phyloP scores from a whole-genome alignment of 805 yeast species.

The Candida morakotiae region DNA sequence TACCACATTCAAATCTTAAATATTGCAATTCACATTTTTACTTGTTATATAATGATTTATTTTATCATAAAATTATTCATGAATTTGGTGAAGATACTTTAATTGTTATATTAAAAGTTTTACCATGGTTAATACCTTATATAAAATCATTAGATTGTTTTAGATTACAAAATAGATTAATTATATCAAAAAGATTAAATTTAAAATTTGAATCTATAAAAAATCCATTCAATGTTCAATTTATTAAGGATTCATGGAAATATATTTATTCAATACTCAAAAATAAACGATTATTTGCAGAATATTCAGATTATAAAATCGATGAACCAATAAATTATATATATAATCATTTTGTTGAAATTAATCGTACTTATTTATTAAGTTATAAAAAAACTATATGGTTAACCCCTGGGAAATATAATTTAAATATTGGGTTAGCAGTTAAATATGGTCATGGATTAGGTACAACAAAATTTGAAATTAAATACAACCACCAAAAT shows the following conservation, averaged over 20 bases:
- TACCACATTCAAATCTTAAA: conserved; percentile 32
- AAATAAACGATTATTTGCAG: conserved; percentile 52
- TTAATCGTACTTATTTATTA: conserved; percentile 46
- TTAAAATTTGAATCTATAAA: conserved; percentile 23
- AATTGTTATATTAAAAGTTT: conserved; percentile 26
- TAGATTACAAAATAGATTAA: conserved; percentile 21
- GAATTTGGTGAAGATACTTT: conserved; percentile 36
- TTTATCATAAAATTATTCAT: conserved; percentile 33
- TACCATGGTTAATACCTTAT: conserved; percentile 36
- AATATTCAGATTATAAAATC: conserved; percentile 36
- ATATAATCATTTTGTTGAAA: conserved; percentile 42
- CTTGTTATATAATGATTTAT: conserved; percentile 46
- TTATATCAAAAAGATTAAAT: conserved; percentile 22
- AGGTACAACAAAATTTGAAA: conserved; percentile 55
- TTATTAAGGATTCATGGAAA: conserved; percentile 52
- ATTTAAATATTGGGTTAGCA: conserved; percentile 48
- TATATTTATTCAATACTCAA: conserved; percentile 47
- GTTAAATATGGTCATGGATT: conserved; percentile 53
- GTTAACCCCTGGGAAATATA: conserved; percentile 47
- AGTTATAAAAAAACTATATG: conserved; percentile 43
- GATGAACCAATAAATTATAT: conserved; percentile 47
- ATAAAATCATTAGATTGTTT: conserved; percentile 37
- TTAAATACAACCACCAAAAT: conserved; percentile 26
- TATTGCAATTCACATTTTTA: conserved; percentile 41
- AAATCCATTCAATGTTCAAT: conserved; percentile 23